Base-by-base conservation (phyloP, 768 basidiomycete genomes). In the Sistotremastrum suecicum region DNA sequence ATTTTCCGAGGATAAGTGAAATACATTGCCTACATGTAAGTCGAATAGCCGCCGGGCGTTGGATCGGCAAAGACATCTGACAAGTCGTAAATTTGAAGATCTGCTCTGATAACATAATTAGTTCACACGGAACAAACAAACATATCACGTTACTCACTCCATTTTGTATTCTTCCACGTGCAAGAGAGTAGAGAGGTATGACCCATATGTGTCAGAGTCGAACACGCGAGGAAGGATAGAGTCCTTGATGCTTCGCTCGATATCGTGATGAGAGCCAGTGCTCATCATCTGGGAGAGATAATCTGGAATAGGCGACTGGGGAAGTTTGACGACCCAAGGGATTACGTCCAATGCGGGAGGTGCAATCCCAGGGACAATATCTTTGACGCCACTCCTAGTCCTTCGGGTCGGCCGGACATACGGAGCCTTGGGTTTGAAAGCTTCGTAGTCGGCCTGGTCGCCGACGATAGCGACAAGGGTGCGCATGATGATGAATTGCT, bases 101-200 rank as follows among this genome's bases (percentile, higher is more conserved):
- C 64, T 5, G 50, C 43, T 28, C 64, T 66, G 37, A 20, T 51
- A 46, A 5, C 35, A 39, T 39, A 29, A 43, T 53, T 5, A 74
- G 48, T 50, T 75, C 69, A 7, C 35, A 59, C 42, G 70, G 55
- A 49, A 20, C 34, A 11, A 43, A 3, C 39, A 39, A 44, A 39
- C 36, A 12, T 7, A 45, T 20, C n/a, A 37, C 48, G 32, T 5
- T 33, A 57, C 63, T 36, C 44, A 69, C 73, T 61, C 64, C 56
- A 66, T 64, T 43, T 68, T 68, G 47, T 68, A 62, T 47, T 75
- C 74, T 50, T 78, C 75, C 11, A 72, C 57, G 58, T 66, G 68
- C 5, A 78, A 52, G 47, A 76, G 42, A 8, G 58, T 55, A 50
- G 69, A 67, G 54, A 72, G 75, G 56, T 66, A 65, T 2, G 54